phyloP scores from a whole-genome alignment of 2,329 filamentous ascomycete genomes.

The Beauveria brongniartii region DNA sequence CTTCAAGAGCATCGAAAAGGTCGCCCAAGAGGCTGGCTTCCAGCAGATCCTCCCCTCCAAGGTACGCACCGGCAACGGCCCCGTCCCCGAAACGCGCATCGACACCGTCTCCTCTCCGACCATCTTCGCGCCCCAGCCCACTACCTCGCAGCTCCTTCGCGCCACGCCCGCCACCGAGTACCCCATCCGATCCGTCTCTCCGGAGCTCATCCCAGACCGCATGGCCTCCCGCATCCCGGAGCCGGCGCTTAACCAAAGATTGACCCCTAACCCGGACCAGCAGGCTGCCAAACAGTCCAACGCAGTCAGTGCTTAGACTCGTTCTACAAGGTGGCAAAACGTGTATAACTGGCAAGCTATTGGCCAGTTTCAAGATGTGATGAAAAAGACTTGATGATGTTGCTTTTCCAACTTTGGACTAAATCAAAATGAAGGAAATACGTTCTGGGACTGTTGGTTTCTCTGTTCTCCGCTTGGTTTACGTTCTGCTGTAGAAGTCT shows the following conservation, averaged over 20 bases:
- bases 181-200: conserved; percentile 46
- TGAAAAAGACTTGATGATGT: not conserved
- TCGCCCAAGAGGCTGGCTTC: conserved; percentile 49
- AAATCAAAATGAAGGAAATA: not conserved
- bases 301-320: conserved; percentile 18
- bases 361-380: not conserved
- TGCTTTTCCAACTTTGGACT: not conserved
- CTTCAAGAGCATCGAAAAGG: conserved; percentile 63
- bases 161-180: conserved; percentile 48
- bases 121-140: conserved; percentile 46
- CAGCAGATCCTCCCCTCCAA: conserved; percentile 50
- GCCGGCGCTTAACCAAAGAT: conserved; percentile 33
- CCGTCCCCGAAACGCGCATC: conserved; percentile 31
- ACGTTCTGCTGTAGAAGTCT: not conserved
- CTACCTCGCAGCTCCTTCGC: conserved; percentile 46
- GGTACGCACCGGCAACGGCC: conserved; percentile 43
- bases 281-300: conserved; percentile 26
- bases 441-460: not conserved
- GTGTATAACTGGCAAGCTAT: not conserved
- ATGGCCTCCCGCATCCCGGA: conserved; percentile 52
- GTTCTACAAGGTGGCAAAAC: not conserved
- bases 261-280: conserved; percentile 42
- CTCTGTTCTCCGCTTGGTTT: not conserved
- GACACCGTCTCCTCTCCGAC: conserved; percentile 36
- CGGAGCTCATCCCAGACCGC: conserved; percentile 53